Conservation (phyloP, 2,329 filamentous ascomycete species). For the Ophiostoma sp. region DNA sequence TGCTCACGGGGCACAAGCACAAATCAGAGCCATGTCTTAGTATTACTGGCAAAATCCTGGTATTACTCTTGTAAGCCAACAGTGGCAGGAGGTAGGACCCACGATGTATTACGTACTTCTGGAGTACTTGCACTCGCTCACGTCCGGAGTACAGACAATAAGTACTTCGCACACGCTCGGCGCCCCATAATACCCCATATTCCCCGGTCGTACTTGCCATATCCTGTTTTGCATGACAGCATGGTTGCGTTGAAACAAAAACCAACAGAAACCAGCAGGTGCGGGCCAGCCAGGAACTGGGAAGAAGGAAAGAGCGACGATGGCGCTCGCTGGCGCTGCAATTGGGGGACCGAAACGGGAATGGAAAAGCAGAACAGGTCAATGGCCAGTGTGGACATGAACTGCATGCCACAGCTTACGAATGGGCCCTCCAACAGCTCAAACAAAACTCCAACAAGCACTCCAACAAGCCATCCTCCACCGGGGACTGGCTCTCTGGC, state of each 20-base stretch:
- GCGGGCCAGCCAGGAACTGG: background rate
- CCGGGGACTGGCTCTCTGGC: constrained; percentile 1
- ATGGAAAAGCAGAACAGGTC: background rate
- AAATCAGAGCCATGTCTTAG: constrained; percentile 8
- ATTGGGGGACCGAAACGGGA: background rate
- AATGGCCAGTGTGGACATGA: background rate
- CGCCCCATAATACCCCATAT: constrained; percentile 17
- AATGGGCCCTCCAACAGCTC: background rate
- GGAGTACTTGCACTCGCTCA: background rate
- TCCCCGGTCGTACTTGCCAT: constrained; percentile 2
- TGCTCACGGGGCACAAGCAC: background rate
- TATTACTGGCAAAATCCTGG: background rate
- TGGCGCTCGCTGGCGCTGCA: background rate
- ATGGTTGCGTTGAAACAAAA: constrained; percentile 18
- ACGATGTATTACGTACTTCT: background rate
- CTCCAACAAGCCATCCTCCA: background rate
- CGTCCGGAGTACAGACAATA: background rate
- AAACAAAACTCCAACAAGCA: background rate
- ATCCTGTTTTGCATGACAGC: constrained; percentile 12
- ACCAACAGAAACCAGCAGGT: background rate
- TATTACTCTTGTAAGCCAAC: background rate
- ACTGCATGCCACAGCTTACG: background rate
- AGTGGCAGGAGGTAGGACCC: background rate
- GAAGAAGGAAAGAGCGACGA: background rate
- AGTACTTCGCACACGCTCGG: background rate